Evolutionary conservation across 352 stramenopile species (phyloP).

Genomic region (Phytophthora constricta): DNA sequence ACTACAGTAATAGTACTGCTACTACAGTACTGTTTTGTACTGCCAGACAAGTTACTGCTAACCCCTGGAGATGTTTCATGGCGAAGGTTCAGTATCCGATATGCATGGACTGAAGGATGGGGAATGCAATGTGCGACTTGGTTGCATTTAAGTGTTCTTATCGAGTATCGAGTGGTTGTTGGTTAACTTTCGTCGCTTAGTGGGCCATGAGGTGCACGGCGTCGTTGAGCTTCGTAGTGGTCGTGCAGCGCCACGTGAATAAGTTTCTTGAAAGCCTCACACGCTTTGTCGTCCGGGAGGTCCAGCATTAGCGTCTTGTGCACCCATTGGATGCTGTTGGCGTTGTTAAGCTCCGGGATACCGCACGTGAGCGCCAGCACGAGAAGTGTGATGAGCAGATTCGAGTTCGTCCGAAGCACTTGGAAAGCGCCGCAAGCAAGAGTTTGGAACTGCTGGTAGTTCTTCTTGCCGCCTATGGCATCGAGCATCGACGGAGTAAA

Average conservation of each 20-base stretch:
- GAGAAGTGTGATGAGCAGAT: conserved; percentile 85
- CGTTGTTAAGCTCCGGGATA: conserved; percentile 79
- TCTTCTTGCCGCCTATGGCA: conserved; percentile 82
- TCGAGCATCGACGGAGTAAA: conserved; percentile 92
- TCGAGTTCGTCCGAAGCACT: conserved; percentile 75
- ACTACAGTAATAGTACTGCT: too few relatives aligned
- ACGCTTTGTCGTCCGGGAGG: conserved; percentile 65
- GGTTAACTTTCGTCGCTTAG: too few relatives aligned
- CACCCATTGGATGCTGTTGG: conserved; percentile 82
- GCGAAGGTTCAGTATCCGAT: background rate
- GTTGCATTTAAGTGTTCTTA: too few relatives aligned
- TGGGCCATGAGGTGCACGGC: conserved; percentile 88
- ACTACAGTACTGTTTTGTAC: too few relatives aligned
- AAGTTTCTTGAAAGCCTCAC: conserved; percentile 72
- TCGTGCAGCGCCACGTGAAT: conserved; percentile 77
- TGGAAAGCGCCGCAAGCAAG: conserved; percentile 74
- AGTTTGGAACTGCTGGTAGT: conserved; percentile 80
- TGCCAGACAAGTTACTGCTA: too few relatives aligned
- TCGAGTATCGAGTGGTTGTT: too few relatives aligned
- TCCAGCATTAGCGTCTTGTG: conserved; percentile 84
- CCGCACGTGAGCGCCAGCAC: conserved; percentile 79
- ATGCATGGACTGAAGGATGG: background rate
- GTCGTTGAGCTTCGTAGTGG: conserved; percentile 85
- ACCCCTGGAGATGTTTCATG: too few relatives aligned
- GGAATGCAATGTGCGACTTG: conserved; percentile 5